Conservation (phyloP, 768 basidiomycete genomes). For the Tubosaeta sp. region DNA sequence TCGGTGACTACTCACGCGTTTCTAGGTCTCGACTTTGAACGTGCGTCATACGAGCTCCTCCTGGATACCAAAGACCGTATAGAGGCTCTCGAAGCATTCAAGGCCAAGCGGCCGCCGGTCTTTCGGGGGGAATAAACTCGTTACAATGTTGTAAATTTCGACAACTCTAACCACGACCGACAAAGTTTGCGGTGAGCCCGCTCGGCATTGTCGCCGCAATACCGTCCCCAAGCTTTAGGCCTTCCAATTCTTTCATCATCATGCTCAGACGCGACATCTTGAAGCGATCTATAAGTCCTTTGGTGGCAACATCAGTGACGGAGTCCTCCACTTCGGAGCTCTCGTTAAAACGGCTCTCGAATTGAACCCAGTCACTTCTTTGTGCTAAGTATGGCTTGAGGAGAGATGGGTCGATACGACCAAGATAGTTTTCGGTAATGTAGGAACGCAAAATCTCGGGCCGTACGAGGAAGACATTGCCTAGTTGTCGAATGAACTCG, state of each 20-base stretch:
- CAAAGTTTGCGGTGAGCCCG: conserved; percentile 54
- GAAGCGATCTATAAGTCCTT: conserved; percentile 52
- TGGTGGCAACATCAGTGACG: conserved; percentile 35
- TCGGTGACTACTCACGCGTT: background rate
- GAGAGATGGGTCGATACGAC: conserved; percentile 81
- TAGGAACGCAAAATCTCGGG: conserved; percentile 95
- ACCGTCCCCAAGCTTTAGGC: conserved; percentile 55
- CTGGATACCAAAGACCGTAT: conserved; percentile 69
- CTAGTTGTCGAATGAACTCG: conserved; percentile 96
- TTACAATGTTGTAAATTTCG: background rate
- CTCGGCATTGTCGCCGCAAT: conserved; percentile 55
- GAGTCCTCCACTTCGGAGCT: conserved; percentile 41
- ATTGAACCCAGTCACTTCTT: conserved; percentile 86
- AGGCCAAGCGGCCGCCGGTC: conserved; percentile 71
- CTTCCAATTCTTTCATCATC: conserved; percentile 87
- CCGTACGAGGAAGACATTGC: conserved; percentile 94
- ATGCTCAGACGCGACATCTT: conserved; percentile 69
- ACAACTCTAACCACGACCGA: conserved; percentile 38
- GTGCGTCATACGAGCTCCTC: conserved; percentile 78
- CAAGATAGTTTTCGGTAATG: conserved; percentile 91
- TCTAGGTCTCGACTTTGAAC: conserved; percentile 86
- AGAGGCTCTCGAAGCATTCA: conserved; percentile 85
- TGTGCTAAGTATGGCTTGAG: conserved; percentile 89
- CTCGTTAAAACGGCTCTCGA: conserved; percentile 77
- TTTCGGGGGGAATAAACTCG: conserved; percentile 70